Evolutionary conservation across 208 protist species (phyloP).

Genomic region (Polymyxa betae): DNA sequence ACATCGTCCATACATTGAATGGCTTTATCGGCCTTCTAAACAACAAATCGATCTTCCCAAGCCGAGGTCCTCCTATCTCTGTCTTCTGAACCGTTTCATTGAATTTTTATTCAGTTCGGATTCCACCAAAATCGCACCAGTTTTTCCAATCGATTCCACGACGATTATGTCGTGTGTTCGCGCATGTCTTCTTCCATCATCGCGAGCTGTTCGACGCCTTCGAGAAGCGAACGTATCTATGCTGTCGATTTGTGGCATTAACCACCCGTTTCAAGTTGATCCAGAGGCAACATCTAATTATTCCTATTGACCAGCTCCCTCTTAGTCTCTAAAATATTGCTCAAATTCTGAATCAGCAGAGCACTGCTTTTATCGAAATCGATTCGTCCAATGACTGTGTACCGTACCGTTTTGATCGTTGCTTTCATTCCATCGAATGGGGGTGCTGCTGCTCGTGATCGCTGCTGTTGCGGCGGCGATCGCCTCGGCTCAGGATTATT

Average conservation of each 20-base stretch:
- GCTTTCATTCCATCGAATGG: no score
- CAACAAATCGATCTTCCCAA: neutral
- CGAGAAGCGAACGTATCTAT: neutral
- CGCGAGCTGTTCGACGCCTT: neutral
- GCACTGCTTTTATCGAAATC: no score
- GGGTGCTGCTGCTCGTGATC: no score
- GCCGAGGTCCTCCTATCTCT: neutral
- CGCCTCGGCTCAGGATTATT: no score
- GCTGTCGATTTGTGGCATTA: neutral
- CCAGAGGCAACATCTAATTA: neutral
- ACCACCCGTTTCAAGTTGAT: neutral
- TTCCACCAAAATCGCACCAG: neutral
- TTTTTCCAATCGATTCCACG: conserved; percentile 11
- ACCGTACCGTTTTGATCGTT: no score
- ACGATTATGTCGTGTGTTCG: neutral
- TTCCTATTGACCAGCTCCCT: neutral
- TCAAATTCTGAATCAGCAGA: no score
- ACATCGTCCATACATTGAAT: neutral
- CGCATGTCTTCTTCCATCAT: neutral
- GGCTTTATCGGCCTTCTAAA: neutral
- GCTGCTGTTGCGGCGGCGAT: no score
- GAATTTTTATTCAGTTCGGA: neutral
- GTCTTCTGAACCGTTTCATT: neutral
- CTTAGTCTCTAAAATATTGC: no score
- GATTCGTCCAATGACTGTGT: no score